A percentile compares a stretch with the other conserved stretches of the same genome.
phyloP scores from a whole-genome alignment of 1,139 yeast species.

The Geotrichum australiense region DNA sequence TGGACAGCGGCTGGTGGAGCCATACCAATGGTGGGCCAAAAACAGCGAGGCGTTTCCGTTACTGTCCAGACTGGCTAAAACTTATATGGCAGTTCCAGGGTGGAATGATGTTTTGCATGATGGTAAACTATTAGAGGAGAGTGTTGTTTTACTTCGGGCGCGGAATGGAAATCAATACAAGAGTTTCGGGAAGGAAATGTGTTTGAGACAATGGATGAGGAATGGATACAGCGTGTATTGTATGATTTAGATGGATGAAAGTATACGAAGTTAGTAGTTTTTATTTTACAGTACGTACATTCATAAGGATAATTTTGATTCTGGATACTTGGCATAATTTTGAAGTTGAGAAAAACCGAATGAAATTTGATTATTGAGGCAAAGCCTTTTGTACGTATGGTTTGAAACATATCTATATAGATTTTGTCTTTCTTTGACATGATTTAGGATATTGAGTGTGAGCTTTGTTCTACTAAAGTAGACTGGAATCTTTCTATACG shows the following conservation, averaged over 20 bases:
- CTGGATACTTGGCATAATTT: too few relatives aligned
- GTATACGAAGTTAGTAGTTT: background rate
- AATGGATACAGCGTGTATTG: constrained; percentile 15
- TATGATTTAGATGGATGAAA: constrained; percentile 8
- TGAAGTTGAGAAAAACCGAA: too few relatives aligned
- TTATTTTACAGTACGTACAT: too few relatives aligned
- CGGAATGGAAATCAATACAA: constrained; percentile 14
- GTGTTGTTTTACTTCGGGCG: constrained; percentile 16
- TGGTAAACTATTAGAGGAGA: constrained; percentile 17
- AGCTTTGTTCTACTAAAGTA: too few relatives aligned
- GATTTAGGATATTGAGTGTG: too few relatives aligned
- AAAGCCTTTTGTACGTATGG: too few relatives aligned
- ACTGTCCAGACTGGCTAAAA: constrained; percentile 13
- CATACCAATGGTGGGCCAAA: constrained; percentile 19
- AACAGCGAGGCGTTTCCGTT: constrained; percentile 16
- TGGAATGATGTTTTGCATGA: constrained; percentile 19
- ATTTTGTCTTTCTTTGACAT: too few relatives aligned
- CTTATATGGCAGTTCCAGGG: constrained; percentile 19
- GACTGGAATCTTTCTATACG: too few relatives aligned
- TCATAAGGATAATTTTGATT: too few relatives aligned
- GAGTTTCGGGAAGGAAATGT: constrained; percentile 18
- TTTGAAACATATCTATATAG: too few relatives aligned
- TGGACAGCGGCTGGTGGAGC: constrained; percentile 17
- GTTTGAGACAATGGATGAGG: constrained; percentile 17
- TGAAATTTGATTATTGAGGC: too few relatives aligned